These are phyloP conservation scores for Pyracantha coccinea DNA, from an alignment of 331 rosid species.

Conservation along the genomic window DNA sequence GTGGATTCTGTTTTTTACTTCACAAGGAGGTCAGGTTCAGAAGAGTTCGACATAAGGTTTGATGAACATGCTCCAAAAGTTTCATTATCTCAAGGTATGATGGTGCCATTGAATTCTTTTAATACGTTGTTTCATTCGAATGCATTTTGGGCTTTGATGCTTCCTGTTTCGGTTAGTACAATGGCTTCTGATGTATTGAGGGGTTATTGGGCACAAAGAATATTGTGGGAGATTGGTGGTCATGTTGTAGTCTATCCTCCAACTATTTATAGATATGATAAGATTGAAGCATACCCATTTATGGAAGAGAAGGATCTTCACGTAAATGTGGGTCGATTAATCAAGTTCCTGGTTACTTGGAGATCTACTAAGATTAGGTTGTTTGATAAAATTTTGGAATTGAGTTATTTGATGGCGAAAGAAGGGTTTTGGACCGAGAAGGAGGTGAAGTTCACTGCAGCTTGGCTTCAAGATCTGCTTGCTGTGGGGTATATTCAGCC, in stretches of 20 bases:
- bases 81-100: constrained; percentile 36
- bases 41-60: constrained; percentile 27
- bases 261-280: constrained; percentile 29
- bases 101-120: constrained; percentile 39
- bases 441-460: constrained; percentile 17
- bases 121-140: constrained; percentile 31
- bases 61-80: constrained; percentile 39
- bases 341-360: constrained; percentile 34
- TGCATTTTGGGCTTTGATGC: constrained; percentile 45
- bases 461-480: constrained; percentile 27
- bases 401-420: constrained; percentile 16
- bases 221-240: constrained; percentile 42
- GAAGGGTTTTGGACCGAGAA: constrained; percentile 24
- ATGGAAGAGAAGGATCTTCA: constrained; percentile 42
- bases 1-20: constrained; percentile 42
- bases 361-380: constrained; percentile 25
- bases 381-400: constrained; percentile 28
- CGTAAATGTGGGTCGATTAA: constrained; percentile 33
- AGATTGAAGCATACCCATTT: constrained; percentile 27
- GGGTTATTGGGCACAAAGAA: constrained; percentile 43
- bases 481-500: constrained; percentile 22
- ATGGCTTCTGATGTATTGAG: constrained; percentile 46
- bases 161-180: constrained; percentile 40
- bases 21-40: constrained; percentile 31
- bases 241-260: constrained; percentile 38